Evolutionary conservation across 495 filamentous ascomycete species (phyloP).

Genomic region (Tuber magnatum): DNA sequence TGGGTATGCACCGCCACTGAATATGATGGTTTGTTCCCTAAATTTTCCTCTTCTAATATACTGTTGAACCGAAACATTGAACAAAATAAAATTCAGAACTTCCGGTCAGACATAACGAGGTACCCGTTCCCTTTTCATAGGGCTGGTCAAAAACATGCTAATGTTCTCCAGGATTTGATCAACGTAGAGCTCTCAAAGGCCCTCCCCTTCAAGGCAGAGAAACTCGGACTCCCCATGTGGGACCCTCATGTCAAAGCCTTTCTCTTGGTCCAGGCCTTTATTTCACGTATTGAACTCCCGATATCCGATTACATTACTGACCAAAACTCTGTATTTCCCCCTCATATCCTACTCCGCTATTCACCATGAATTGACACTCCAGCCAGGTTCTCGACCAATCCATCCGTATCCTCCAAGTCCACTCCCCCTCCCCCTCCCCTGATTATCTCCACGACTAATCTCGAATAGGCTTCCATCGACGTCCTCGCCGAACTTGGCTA

Average conservation of each 20-base stretch:
- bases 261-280: slow-evolving; percentile 85
- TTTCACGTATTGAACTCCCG: slow-evolving; percentile 83
- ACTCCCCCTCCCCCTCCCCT: background rate
- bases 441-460: background rate
- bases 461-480: slow-evolving; percentile 69
- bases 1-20: slow-evolving; percentile 94
- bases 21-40: slow-evolving; percentile 55
- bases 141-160: background rate
- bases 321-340: slow-evolving; percentile 53
- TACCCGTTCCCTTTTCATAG: background rate
- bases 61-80: slow-evolving; percentile 1
- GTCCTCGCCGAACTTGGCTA: slow-evolving; percentile 87
- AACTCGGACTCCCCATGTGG: slow-evolving; percentile 81
- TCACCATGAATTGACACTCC: slow-evolving; percentile 8
- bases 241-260: slow-evolving; percentile 98
- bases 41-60: background rate
- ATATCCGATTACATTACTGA: slow-evolving; percentile 98
- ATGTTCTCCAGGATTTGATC: slow-evolving; percentile 60
- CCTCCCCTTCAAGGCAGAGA: slow-evolving; percentile 60
- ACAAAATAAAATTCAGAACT: slow-evolving; percentile 52
- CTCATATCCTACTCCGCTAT: slow-evolving; percentile 4
- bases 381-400: slow-evolving; percentile 78
- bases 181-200: slow-evolving; percentile 83
- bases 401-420: slow-evolving; percentile 74
- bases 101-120: slow-evolving; percentile 94